Evolutionary conservation across 495 filamentous ascomycete species (phyloP), one percentile per base, ranked within the genome.

Genomic region (Penicillium crystallinum): DNA sequence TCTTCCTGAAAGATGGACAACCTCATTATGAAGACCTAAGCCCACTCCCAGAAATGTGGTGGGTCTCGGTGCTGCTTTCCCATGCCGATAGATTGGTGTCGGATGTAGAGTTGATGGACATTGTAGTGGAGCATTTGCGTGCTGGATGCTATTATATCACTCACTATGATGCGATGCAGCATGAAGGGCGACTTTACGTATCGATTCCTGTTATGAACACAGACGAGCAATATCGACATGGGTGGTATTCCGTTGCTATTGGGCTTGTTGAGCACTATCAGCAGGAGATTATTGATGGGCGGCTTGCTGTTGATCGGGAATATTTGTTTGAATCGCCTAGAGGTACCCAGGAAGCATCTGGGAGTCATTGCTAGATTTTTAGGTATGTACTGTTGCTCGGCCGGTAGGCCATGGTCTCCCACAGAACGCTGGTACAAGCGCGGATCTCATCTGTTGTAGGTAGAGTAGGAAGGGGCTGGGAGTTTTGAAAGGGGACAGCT

Each of bases 361-460:
- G 9, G 2, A 2, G 30, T 33, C 5, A 10, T 12, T 33, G 7
- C 30, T 29, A 4, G 25, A 29, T 29, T 29, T 29, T 4, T 10
- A 31, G 29, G 29, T 31, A 31, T 2, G 29, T 31, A n/a, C n/a
- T n/a, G n/a, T n/a, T n/a, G n/a, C n/a, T n/a, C n/a, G n/a, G n/a
- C n/a, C n/a, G n/a, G n/a, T n/a, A n/a, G 35, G 52, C 49, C 38
- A 6, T 9, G 45, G 44, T 55, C 50, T 63, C 57, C 52, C 38
- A 57, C 30, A 66, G 36, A 47, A 61, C 27, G 57, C 61, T 63
- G 45, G 63, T 56, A 46, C 63, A 66, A 53, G 52, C 55, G 19
- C 54, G 60, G 34, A 66, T 66, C 53, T 66, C 60, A 51, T 59
- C 63, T 52, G 49, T 55, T 45, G 63, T 63, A 49, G 63, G 63